phyloP scores from a whole-genome alignment of 2,329 filamentous ascomycete species.

The Pyrenophora teres region DNA sequence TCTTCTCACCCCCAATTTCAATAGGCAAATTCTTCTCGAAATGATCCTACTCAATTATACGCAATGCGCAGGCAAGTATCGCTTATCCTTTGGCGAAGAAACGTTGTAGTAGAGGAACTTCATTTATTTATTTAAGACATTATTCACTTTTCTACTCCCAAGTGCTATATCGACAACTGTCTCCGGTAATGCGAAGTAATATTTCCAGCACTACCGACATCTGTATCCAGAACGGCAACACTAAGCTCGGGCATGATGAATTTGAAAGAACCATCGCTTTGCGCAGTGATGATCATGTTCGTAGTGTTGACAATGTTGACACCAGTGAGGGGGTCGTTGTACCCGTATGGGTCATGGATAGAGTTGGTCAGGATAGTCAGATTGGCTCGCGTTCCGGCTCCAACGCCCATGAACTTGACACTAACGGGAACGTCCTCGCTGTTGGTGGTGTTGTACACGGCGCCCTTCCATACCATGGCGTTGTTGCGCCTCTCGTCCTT shows the following conservation, averaged over 20 bases:
- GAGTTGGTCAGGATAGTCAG: constrained; percentile 53
- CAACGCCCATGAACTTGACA: constrained; percentile 38
- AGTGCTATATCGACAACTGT: background rate
- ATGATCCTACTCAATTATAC: too few relatives aligned
- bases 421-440: constrained; percentile 25
- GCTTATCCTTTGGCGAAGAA: too few relatives aligned
- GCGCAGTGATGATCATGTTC: constrained; percentile 30
- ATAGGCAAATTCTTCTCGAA: too few relatives aligned
- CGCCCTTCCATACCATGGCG: constrained; percentile 52
- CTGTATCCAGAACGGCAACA: constrained; percentile 59
- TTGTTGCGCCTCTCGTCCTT: constrained; percentile 34
- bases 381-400: constrained; percentile 30
- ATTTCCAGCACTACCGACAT: constrained; percentile 6
- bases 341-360: constrained; percentile 44
- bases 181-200: background rate
- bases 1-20: too few relatives aligned
- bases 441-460: constrained; percentile 56
- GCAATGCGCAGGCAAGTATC: too few relatives aligned
- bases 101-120: too few relatives aligned
- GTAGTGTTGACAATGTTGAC: constrained; percentile 47
- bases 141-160: background rate
- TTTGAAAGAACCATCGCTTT: constrained; percentile 54
- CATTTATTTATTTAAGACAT: background rate
- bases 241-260: constrained; percentile 61
- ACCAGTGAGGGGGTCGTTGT: constrained; percentile 55